phyloP scores from a whole-genome alignment of 73 alveolate genomes.

The Effrenium voratum region DNA sequence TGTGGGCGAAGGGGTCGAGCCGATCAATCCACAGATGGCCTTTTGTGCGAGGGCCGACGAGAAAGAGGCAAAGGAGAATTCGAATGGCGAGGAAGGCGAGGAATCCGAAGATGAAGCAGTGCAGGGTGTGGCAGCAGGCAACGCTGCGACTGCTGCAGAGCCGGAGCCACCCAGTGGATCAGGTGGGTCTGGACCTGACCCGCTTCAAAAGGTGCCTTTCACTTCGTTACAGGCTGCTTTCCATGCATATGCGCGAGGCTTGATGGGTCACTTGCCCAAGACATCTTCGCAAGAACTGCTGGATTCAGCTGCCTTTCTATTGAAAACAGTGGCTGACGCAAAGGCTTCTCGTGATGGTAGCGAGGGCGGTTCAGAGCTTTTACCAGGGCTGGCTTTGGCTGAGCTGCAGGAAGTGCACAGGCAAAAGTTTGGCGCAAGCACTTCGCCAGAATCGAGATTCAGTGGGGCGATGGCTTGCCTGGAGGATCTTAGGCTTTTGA shows the following conservation, averaged over 20 bases:
- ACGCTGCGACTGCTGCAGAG: background rate
- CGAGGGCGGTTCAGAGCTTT: background rate
- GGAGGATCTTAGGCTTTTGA: conserved; percentile 74
- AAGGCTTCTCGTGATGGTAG: background rate
- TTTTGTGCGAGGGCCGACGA: background rate
- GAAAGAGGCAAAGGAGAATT: background rate
- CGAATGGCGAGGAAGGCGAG: background rate
- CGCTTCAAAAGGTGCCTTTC: too few relatives aligned
- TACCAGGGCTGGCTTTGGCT: background rate
- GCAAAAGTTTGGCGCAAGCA: background rate
- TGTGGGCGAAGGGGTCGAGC: background rate
- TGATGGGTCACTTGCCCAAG: too few relatives aligned
- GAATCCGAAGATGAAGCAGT: background rate
- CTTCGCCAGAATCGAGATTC: too few relatives aligned
- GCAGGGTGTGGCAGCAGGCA: background rate
- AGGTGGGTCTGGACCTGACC: background rate
- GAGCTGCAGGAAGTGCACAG: background rate
- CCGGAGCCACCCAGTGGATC: background rate
- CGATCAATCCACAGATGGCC: conserved; percentile 1
- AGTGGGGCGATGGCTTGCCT: background rate
- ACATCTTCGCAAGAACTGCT: background rate
- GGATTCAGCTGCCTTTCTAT: background rate
- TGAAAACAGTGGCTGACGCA: background rate
- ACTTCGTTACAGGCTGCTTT: too few relatives aligned
- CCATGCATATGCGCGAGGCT: too few relatives aligned